Evolutionary conservation across 108 stramenopile genomes (phyloP), one percentile per base, ranked within the genome.

Genomic region (Cyclotella cryptica): DNA sequence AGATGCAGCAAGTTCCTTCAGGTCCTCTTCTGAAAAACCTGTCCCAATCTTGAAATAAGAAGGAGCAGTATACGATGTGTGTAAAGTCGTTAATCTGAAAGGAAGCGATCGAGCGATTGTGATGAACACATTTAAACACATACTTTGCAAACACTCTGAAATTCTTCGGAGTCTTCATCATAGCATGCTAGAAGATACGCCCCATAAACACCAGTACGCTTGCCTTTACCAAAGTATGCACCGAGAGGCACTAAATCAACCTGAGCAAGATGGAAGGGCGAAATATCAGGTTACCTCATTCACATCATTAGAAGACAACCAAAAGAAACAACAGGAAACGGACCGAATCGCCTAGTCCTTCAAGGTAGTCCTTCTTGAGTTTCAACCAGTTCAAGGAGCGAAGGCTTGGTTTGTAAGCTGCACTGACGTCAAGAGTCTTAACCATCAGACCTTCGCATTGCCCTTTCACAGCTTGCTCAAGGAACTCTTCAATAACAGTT

Each of bases 371-470:
- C 87, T 99, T 99, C 80, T 99, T 99, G 45, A 99, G 89, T 70
- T 99, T 99, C 73, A 99, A 87, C 99, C 99, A 99, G 76, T 99
- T 99, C 54, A 99, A 84, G 17, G 96, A 96, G 42, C 99, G 88
- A 55, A 88, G 86, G 41, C 95, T 94, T 11, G 99, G 99, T 82
- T 98, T 93, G 85, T 99, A 99, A 1, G 89, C 82, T 47, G 94
- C 94, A 76, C 95, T 92, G 18, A 76, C 86, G 55, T 92, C 92
- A 66, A 99, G 87, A 11, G 98, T 98, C 90, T 99, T 99, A 30
- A 99, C 98, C 99, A 99, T 99, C 61, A 99, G 92, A 39, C 99
- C 99, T 84, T 99, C 99, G 78, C 98, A 99, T 75, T 98, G 98
- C 18, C 91, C 96, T 85, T 96, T 98, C 44, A 98, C 96, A n/a